Percentiles rank a stretch among this genome's conserved stretches.
phyloP scores from a whole-genome alignment of 2,329 filamentous ascomycete genomes.

The Talaromyces atroroseus region DNA sequence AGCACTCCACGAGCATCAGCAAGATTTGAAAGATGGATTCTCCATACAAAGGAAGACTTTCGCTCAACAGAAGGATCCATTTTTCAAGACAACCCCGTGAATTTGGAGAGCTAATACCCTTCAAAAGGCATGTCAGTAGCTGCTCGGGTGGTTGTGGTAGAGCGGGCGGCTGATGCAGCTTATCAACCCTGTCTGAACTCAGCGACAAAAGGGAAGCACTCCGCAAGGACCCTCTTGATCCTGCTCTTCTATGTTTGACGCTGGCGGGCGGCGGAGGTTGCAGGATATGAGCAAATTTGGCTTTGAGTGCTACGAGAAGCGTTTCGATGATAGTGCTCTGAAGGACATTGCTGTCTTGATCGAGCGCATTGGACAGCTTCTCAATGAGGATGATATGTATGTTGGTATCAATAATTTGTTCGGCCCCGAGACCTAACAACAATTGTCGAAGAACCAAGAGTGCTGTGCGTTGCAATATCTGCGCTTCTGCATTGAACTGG shows the following conservation, averaged over 20 bases:
- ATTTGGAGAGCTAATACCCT: slow-evolving; percentile 68
- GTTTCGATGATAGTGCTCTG: slow-evolving; percentile 75
- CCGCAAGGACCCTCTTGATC: slow-evolving; percentile 36
- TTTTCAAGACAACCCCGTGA: slow-evolving; percentile 78
- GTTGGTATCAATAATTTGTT: slow-evolving; percentile 42
- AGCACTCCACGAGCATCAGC: slow-evolving; percentile 82
- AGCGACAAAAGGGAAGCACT: slow-evolving; percentile 37
- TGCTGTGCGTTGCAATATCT: slow-evolving; percentile 65
- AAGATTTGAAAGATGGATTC: slow-evolving; percentile 84
- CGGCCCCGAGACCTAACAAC: slow-evolving; percentile 35
- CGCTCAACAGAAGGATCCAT: slow-evolving; percentile 81
- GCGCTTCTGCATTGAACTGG: slow-evolving; percentile 47
- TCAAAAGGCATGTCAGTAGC: slow-evolving; percentile 71
- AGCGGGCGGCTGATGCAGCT: slow-evolving; percentile 25
- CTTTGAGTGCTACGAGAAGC: slow-evolving; percentile 67
- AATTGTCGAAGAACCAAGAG: slow-evolving; percentile 58
- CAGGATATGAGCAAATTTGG: slow-evolving; percentile 43
- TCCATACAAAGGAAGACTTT: slow-evolving; percentile 77
- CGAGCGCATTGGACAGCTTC: slow-evolving; percentile 57
- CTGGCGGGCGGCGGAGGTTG: slow-evolving; percentile 25
- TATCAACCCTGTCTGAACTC: slow-evolving; percentile 41
- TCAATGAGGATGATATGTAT: slow-evolving; percentile 68
- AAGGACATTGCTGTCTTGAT: slow-evolving; percentile 60
- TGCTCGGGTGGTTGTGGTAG: slow-evolving; percentile 54
- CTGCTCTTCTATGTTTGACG: slow-evolving; percentile 31